Percentiles rank a stretch among this genome's conserved stretches.
Conservation (phyloP, 2,329 filamentous ascomycete species). For the Fusarium veterinarium region DNA sequence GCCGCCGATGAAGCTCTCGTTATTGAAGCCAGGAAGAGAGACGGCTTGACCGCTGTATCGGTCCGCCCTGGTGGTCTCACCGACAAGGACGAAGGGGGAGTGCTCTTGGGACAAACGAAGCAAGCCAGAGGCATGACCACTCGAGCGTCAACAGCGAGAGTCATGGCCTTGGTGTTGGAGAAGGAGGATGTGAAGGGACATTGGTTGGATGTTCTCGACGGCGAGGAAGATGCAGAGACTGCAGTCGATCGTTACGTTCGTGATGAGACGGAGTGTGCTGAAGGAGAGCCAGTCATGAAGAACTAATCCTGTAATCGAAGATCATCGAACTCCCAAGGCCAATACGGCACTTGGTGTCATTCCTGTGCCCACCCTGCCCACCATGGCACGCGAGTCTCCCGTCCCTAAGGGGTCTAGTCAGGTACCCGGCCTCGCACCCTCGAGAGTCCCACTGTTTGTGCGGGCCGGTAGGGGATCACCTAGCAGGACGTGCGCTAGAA, state of each 20-base stretch:
- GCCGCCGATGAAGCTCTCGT: slow-evolving; percentile 65
- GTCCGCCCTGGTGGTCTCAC: slow-evolving; percentile 62
- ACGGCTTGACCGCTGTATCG: slow-evolving; percentile 56
- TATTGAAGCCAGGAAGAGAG: slow-evolving; percentile 52
- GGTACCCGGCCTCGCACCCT: neutral
- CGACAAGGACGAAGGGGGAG: slow-evolving; percentile 57
- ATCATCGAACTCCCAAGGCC: neutral
- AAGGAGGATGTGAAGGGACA: slow-evolving; percentile 53
- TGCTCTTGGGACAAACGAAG: slow-evolving; percentile 56
- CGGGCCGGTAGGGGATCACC: neutral
- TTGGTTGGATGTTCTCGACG: slow-evolving; percentile 65
- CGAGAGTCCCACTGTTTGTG: slow-evolving; percentile 12
- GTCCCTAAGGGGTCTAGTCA: neutral
- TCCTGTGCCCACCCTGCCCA: neutral
- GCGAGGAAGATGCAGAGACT: slow-evolving; percentile 53
- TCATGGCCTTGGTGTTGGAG: slow-evolving; percentile 61
- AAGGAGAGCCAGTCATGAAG: slow-evolving; percentile 37
- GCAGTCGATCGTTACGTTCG: slow-evolving; percentile 40
- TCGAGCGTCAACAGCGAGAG: slow-evolving; percentile 66
- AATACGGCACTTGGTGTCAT: neutral
- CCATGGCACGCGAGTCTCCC: neutral
- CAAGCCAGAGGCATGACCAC: slow-evolving; percentile 55
- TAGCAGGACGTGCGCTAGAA: slow-evolving; percentile 18
- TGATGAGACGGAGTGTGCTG: slow-evolving; percentile 39
- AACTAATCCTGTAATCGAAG: neutral